Evolutionary conservation across 1,284 basidiomycete species (phyloP), one percentile per base, ranked within the genome.

Genomic region (Cerrena zonata): DNA sequence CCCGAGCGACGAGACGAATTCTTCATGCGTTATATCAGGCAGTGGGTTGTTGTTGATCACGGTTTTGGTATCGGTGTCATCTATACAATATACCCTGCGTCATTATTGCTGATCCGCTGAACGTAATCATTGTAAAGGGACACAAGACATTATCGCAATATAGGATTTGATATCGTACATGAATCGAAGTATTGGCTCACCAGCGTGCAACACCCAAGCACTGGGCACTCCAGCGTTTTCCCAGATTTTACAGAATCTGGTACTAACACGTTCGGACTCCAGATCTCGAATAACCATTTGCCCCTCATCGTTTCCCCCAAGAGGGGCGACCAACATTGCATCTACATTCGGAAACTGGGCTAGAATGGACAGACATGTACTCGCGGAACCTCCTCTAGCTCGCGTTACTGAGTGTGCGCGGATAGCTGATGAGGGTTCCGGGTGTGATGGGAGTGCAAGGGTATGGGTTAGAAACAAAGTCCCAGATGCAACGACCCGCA

Each of bases 21-120:
- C 88, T 55, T 90, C 88, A 56, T 90, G 88, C 0, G 86, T 84
- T 54, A 90, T 80, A 58, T 91, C 88, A 1, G 87, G 88, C 4
- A 91, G 72, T 2, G 89, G 88, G 59, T 90, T 91, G 65, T 91
- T 87, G 66, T 91, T 89, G 58, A 90, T 79, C 45, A 90, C 82
- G 4, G 86, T 82, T 30, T 78, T 77, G 5, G 76, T 68, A 61
- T 79, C 75, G 41, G 75, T 75, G 56, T 86, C 80, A 39, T 70
- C 84, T 85, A 57, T 18, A 47, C 24, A 36, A 18, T 7, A 45
- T 15, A 48, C 46, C 15, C 22, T 37, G 26, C 15, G 23, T 7
- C 4, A 34, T 27, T 15, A 43, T 24, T 7, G 30, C 19, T 27
- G 36, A 36, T 11, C 37, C 18, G 13, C n/a, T n/a, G n/a, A n/a